Evolutionary conservation across 192 early-diverging fungal species (phyloP).

Genomic region (Entophlyctis luteolus): DNA sequence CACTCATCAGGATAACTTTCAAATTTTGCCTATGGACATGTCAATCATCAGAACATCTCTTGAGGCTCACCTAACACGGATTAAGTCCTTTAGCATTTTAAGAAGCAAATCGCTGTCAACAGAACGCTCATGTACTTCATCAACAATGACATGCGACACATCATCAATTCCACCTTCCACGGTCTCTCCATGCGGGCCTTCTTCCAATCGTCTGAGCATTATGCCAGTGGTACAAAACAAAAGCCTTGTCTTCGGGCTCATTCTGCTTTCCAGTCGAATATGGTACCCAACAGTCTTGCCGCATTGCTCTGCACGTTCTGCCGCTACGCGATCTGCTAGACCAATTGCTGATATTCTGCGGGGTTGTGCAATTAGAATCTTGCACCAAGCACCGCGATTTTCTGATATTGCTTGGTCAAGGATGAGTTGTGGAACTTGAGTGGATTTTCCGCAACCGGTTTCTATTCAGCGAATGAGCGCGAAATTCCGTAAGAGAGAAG

Average conservation of each 20-base stretch:
- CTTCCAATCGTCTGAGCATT: conserved; percentile 57
- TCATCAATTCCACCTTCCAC: conserved; percentile 37
- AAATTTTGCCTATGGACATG: conserved; percentile 41
- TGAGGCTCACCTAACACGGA: conserved; percentile 32
- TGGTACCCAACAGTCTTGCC: conserved; percentile 58
- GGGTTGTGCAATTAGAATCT: conserved; percentile 41
- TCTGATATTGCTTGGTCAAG: conserved; percentile 30
- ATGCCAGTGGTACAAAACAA: conserved; percentile 69
- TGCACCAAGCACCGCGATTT: conserved; percentile 29
- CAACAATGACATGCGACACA: conserved; percentile 66
- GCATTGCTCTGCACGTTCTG: conserved; percentile 48
- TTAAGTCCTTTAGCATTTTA: conserved; percentile 63
- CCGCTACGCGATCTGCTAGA: conserved; percentile 54
- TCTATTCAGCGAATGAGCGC: neutral
- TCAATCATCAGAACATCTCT: neutral
- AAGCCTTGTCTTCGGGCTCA: conserved; percentile 47
- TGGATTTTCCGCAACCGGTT: conserved; percentile 38
- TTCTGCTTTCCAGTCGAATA: conserved; percentile 46
- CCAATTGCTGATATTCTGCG: conserved; percentile 52
- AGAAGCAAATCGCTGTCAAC: conserved; percentile 75
- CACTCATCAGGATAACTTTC: conserved; percentile 80
- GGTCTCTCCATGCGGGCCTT: conserved; percentile 23
- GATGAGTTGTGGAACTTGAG: conserved; percentile 44
- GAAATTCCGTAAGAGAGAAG: neutral
- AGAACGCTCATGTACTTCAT: conserved; percentile 81